Base-by-base conservation (phyloP, 2,329 filamentous ascomycete genomes). In the Elsinoe fawcettii region DNA sequence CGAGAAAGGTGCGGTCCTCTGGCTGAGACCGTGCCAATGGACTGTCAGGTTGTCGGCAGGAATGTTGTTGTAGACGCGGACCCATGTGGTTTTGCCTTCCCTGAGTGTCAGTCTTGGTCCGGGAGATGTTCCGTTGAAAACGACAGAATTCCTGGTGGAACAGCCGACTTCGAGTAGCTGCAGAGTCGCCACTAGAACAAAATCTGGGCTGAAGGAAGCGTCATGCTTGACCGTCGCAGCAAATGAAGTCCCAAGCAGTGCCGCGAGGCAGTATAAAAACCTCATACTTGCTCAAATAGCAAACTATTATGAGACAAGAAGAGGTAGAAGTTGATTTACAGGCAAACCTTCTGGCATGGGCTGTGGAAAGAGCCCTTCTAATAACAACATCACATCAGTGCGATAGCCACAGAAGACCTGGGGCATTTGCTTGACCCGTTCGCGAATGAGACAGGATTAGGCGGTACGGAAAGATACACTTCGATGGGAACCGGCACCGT, bases 11-110 rank as follows among this genome's bases (percentile, higher is more conserved):
- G 82, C 79, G 27, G 78, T 74, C 30, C 77, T 71, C 65, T 82
- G 79, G 12, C 76, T 77, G 7, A 87, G 73, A 11, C 84, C 84
- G 68, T 87, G 84, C 84, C 84, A 87, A 64, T 87, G 84, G 66
- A 83, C 79, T 14, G 80, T 83, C 14, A 78, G 67, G 60, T 84
- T 83, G 20, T 73, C 65, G 9, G 75, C 66, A 0, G 67, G 59
- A 67, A 83, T 78, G 59, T 80, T 74, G 64, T 84, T 83, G 67
- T 81, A 82, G 1, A 84, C 81, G 7, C 80, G 71, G 55, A 83
- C 75, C 80, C 80, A 83, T 23, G 70, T 75, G 1, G 71, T 73
- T 39, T 70, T 66, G 8, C 74, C 75, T 16, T 76, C 72, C 11
- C 68, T 65, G 5, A 83, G 68, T 12, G 73, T 70, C 2, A 82